phyloP scores from a whole-genome alignment of 148 eudicot genomes.

The Arbutus unedo region DNA sequence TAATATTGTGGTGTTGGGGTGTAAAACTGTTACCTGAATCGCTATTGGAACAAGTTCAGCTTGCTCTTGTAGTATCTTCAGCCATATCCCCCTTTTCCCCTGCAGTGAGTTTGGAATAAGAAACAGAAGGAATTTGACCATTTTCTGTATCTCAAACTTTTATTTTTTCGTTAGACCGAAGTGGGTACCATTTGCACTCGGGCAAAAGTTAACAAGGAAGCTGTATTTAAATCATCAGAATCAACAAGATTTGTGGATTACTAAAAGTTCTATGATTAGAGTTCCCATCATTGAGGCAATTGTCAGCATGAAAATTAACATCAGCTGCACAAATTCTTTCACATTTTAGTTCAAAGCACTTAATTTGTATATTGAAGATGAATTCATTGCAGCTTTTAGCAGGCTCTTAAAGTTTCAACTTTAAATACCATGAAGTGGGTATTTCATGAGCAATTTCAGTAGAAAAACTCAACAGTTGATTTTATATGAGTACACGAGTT shows the following conservation, averaged over 20 bases:
- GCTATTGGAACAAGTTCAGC: conserved; percentile 36
- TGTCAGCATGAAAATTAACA: neutral
- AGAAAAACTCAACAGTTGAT: neutral
- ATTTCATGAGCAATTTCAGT: neutral
- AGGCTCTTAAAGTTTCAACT: neutral
- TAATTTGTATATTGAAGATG: neutral
- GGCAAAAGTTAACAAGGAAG: neutral
- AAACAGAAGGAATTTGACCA: neutral
- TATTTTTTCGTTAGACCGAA: neutral
- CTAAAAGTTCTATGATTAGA: neutral
- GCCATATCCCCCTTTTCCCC: conserved; percentile 38
- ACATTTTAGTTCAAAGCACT: neutral
- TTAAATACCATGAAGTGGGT: neutral
- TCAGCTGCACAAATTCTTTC: neutral
- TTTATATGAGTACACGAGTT: neutral
- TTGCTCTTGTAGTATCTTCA: conserved; percentile 29
- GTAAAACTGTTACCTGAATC: conserved; percentile 24
- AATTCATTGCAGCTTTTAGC: neutral
- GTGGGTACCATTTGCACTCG: neutral
- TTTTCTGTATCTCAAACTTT: neutral
- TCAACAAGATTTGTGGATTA: neutral
- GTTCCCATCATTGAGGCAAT: neutral
- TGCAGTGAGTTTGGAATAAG: conserved; percentile 14
- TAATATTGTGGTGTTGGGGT: neutral
- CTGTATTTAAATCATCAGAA: neutral